These are phyloP conservation scores for Daldinia caldariorum DNA, from an alignment of 495 filamentous ascomycete species.

Conservation along the genomic window DNA sequence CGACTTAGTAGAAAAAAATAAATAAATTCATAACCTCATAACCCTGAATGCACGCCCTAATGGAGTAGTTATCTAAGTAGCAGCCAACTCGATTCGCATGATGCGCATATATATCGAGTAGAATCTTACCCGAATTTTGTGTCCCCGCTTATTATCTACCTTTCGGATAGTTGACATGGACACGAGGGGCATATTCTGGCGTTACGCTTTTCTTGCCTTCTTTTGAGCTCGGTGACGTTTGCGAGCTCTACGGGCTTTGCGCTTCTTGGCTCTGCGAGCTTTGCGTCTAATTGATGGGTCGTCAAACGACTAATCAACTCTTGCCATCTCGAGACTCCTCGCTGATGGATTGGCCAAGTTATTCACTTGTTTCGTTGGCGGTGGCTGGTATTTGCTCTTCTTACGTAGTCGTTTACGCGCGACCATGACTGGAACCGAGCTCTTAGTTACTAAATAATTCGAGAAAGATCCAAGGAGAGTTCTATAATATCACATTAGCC, in stretches of 20 bases:
- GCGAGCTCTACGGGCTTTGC: too few relatives aligned
- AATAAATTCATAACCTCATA: background rate
- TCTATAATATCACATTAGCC: constrained; percentile 31
- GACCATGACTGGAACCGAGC: constrained; percentile 95
- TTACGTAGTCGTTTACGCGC: constrained; percentile 82
- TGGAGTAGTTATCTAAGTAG: background rate
- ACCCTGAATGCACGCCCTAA: background rate
- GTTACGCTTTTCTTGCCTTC: background rate
- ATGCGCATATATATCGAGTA: background rate
- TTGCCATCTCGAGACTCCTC: constrained; percentile 70
- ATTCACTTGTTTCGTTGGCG: constrained; percentile 71
- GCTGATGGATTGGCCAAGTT: constrained; percentile 72
- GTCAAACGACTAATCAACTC: constrained; percentile 65
- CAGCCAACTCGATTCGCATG: background rate
- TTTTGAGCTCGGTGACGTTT: background rate
- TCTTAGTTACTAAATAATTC: constrained; percentile 96
- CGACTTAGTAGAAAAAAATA: background rate
- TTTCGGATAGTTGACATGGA: background rate
- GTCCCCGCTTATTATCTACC: background rate
- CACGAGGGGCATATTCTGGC: background rate
- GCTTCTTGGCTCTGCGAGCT: background rate
- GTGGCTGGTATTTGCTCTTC: constrained; percentile 73
- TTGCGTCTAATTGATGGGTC: background rate
- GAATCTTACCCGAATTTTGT: background rate
- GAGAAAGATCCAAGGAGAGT: constrained; percentile 88